phyloP scores from a whole-genome alignment of 495 filamentous ascomycete species.

The Penicillium lividum region DNA sequence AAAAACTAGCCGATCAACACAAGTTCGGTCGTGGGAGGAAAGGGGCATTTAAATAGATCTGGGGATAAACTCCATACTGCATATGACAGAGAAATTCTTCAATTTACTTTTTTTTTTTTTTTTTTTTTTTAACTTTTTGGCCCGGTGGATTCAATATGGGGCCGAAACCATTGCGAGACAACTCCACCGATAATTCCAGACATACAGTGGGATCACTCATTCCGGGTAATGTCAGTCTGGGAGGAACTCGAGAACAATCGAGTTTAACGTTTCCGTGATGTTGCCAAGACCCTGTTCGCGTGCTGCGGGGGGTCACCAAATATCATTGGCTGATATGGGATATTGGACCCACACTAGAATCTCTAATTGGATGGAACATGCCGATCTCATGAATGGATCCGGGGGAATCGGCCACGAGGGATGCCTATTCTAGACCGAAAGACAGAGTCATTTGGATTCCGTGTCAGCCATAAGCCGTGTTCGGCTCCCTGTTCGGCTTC shows the following conservation, averaged over 20 bases:
- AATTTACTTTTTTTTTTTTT: conserved; percentile 7
- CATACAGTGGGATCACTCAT: conserved; percentile 5
- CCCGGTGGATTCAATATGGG: conserved; percentile 14
- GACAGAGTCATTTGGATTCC: conserved; percentile 11
- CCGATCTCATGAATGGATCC: conserved; percentile 23
- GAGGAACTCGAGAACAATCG: conserved; percentile 5
- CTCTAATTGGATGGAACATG: conserved; percentile 17
- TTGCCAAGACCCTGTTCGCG: conserved; percentile 27
- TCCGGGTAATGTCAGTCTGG: conserved; percentile 18
- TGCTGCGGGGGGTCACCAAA: neutral
- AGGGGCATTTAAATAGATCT: conserved; percentile 11
- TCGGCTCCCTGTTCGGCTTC: conserved; percentile 14
- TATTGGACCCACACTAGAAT: neutral
- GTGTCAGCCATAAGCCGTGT: conserved; percentile 9
- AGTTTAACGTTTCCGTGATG: conserved; percentile 19
- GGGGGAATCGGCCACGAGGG: conserved; percentile 29
- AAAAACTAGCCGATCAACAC: neutral
- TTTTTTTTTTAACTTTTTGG: conserved; percentile 4
- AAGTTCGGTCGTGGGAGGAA: neutral
- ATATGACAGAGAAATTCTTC: conserved; percentile 6
- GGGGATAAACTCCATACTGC: neutral
- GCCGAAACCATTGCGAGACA: conserved; percentile 10
- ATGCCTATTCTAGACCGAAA: conserved; percentile 11
- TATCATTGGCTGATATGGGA: conserved; percentile 14
- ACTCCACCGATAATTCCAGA: neutral